Evolutionary conservation across 2,329 filamentous ascomycete genomes (phyloP), one percentile per base, ranked within the genome.

Genomic region (Amauroascus niger): DNA sequence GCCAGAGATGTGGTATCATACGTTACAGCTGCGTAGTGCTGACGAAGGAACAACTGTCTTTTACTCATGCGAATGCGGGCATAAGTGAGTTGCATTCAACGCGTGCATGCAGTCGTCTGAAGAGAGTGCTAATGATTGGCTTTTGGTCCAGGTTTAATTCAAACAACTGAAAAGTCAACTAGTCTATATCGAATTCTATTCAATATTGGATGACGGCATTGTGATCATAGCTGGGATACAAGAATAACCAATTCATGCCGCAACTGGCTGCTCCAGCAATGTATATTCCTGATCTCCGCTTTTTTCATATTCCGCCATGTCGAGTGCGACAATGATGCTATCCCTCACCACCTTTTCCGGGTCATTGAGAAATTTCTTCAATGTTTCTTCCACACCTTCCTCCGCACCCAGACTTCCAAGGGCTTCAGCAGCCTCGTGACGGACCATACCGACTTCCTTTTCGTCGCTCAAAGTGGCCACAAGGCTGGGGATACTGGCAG

Each of bases 281-380:
- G 93, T 93, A 75, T 98, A 98, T 68, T 98, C 90, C 30, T 82
- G 75, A 71, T 95, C 82, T 40, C 87, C 87, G 61, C 83, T 87
- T 75, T 87, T 88, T 76, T 98, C 93, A 65, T 88, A 96, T 66
- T 96, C 91, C 9, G 90, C 93, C 88, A 98, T 98, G 70, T 98
- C 93, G 60, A 98, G 77, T 43, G 93, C 93, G 53, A 98, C 93
- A 62, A 96, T 82, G 37, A 95, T 84, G 69, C 91, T 97, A 67
- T 98, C 93, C 56, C 89, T 82, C 40, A 98, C 93, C 5, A 98
- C 90, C 68, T 87, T 82, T 71, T 97, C 91, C 57, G 88, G 82
- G 68, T 98, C 94, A 59, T 95, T 75, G 60, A 97, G 72, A 72
- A 96, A 97, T 59, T 76, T 79, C 71, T 81, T 88, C 65, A 98